These are phyloP conservation scores for Cytospora piceicola DNA, from an alignment of 2,329 filamentous ascomycete genomes.

Conservation along the genomic window DNA sequence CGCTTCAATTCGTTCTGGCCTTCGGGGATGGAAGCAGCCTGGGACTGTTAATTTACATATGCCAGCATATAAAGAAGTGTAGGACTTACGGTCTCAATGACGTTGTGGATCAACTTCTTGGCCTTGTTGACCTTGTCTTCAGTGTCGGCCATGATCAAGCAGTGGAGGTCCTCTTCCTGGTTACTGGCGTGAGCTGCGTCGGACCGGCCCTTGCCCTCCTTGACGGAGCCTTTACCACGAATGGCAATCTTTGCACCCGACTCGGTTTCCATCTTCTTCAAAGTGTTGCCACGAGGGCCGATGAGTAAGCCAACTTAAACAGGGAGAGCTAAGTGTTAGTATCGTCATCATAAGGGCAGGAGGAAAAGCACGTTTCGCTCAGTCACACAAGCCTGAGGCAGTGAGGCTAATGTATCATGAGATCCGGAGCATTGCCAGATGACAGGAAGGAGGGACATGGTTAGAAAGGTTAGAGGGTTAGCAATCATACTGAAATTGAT, in stretches of 20 bases:
- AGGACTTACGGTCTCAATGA: slow-evolving; percentile 89
- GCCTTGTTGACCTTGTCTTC: slow-evolving; percentile 99
- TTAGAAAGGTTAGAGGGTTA: slow-evolving; percentile 93
- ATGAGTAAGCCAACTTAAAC: slow-evolving; percentile 99
- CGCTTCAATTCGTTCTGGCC: slow-evolving; percentile 99
- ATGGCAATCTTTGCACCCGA: slow-evolving; percentile 99
- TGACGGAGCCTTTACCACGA: slow-evolving; percentile 98
- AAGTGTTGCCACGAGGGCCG: slow-evolving; percentile 98
- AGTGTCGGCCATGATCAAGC: slow-evolving; percentile 98
- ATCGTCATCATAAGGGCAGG: slow-evolving; percentile 44
- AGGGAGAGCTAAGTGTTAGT: slow-evolving; percentile 93
- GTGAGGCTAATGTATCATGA: slow-evolving; percentile 33
- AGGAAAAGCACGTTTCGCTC: slow-evolving; percentile 44
- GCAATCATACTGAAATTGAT: slow-evolving; percentile 99
- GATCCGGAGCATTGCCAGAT: slow-evolving; percentile 50
- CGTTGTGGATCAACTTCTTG: slow-evolving; percentile 96
- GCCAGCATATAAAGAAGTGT: not conserved
- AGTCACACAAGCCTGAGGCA: slow-evolving; percentile 40
- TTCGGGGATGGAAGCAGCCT: slow-evolving; percentile 98
- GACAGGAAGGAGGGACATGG: slow-evolving; percentile 51
- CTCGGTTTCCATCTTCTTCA: slow-evolving; percentile 99
- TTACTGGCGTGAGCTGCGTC: slow-evolving; percentile 99
- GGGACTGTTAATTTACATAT: slow-evolving; percentile 33
- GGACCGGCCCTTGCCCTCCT: slow-evolving; percentile 98
- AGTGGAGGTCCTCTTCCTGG: slow-evolving; percentile 99